Evolutionary conservation across 371 early-diverging fungal genomes (phyloP).

Genomic region (Coemansia linderi): DNA sequence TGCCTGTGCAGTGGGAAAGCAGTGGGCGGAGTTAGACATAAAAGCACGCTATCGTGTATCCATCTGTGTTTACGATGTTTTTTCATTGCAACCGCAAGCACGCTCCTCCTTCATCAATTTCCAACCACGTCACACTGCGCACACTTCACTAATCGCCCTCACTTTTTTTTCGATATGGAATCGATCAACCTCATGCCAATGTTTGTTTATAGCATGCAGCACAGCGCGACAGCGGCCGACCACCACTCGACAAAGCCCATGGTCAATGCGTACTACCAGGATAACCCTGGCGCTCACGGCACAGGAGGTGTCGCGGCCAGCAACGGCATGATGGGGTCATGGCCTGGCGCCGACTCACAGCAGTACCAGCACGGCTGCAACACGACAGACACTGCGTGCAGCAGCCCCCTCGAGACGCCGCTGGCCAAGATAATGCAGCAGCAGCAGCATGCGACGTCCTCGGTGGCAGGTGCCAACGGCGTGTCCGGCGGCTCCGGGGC

Average conservation of each 20-base stretch:
- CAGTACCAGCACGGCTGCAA: constrained; percentile 23
- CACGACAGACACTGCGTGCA: constrained; percentile 32
- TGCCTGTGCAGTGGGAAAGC: not conserved
- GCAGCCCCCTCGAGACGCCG: constrained; percentile 46
- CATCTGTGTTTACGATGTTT: not conserved
- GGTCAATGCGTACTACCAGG: constrained; percentile 7
- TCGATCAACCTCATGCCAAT: constrained; percentile 1
- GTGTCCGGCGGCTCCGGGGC: constrained; percentile 7
- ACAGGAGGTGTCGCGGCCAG: constrained; percentile 4
- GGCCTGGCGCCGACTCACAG: constrained; percentile 14
- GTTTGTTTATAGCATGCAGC: constrained; percentile 24
- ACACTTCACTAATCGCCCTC: not conserved
- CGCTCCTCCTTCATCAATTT: not conserved
- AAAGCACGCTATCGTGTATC: constrained; percentile 7
- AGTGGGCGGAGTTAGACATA: not conserved
- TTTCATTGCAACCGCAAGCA: not conserved
- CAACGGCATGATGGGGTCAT: constrained; percentile 16
- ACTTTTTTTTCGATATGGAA: not conserved
- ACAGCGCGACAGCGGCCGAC: constrained; percentile 8
- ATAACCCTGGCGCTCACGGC: not conserved
- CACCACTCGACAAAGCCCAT: constrained; percentile 12
- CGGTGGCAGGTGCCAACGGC: constrained; percentile 9
- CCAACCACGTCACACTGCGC: not conserved
- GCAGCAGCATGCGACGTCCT: constrained; percentile 12
- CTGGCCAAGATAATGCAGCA: constrained; percentile 45